Conservation (phyloP, 768 basidiomycete species). For the Obba rivulosa region DNA sequence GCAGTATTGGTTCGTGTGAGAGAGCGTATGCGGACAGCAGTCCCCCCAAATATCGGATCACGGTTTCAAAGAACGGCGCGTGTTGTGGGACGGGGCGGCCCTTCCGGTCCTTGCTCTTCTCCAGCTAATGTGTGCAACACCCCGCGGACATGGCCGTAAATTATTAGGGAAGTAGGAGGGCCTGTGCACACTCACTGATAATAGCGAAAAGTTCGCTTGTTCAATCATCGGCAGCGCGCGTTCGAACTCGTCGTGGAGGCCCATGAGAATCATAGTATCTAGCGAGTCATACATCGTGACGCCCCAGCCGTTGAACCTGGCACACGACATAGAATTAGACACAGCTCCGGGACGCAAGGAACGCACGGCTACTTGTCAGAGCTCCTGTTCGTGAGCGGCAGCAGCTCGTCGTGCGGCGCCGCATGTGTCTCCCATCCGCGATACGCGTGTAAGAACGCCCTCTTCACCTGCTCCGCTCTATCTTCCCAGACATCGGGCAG, state of each 20-base stretch:
- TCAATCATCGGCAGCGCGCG: constrained; percentile 54
- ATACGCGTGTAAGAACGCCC: constrained; percentile 66
- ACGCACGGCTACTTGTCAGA: constrained; percentile 41
- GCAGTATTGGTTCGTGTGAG: constrained; percentile 52
- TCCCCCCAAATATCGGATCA: constrained; percentile 88
- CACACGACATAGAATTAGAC: neutral
- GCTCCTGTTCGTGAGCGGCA: constrained; percentile 41
- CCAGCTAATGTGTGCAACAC: too few relatives aligned
- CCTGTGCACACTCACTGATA: constrained; percentile 32
- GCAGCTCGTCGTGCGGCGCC: constrained; percentile 58
- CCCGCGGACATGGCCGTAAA: too few relatives aligned
- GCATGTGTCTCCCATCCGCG: constrained; percentile 58
- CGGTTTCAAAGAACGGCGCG: constrained; percentile 74
- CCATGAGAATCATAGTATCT: constrained; percentile 82
- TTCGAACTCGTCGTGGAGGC: constrained; percentile 59
- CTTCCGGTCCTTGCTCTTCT: too few relatives aligned
- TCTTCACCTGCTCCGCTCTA: constrained; percentile 51
- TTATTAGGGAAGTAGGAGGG: too few relatives aligned
- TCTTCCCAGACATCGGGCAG: constrained; percentile 41
- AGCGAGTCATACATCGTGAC: constrained; percentile 75
- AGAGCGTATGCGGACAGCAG: constrained; percentile 79
- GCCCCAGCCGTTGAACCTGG: constrained; percentile 76
- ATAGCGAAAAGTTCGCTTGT: constrained; percentile 40
- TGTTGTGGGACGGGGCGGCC: constrained; percentile 5
- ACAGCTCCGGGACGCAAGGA: neutral